A percentile compares a stretch with the other conserved stretches of the same genome.
Conservation (phyloP, 2,329 filamentous ascomycete species). For the Neofusicoccum ribis region DNA sequence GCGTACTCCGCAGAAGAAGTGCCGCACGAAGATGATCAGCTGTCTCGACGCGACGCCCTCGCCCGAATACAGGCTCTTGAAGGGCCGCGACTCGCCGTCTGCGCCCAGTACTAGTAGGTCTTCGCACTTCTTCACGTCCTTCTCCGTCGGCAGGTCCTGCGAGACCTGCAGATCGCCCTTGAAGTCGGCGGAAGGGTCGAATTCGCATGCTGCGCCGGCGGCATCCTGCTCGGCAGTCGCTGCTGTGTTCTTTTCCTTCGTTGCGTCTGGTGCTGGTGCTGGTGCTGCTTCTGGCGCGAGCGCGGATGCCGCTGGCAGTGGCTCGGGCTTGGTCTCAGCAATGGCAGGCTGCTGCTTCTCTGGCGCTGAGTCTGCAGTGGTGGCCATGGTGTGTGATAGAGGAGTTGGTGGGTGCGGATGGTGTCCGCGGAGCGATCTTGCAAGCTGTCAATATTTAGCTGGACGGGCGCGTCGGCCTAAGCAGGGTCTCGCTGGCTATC, state of each 20-base stretch:
- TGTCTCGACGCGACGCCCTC: conserved; percentile 48
- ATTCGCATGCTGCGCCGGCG: conserved; percentile 5
- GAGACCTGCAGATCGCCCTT: conserved; percentile 38
- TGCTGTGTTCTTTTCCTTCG: background rate
- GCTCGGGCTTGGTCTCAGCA: background rate
- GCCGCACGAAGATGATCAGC: conserved; percentile 72
- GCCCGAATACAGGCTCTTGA: conserved; percentile 39
- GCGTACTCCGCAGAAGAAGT: conserved; percentile 79
- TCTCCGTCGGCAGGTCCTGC: conserved; percentile 35
- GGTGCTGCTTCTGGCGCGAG: background rate
- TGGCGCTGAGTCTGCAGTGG: background rate
- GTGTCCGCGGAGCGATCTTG: background rate
- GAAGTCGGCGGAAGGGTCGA: conserved; percentile 32
- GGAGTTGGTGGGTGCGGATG: background rate
- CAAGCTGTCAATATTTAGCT: background rate
- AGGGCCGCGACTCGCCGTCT: conserved; percentile 35
- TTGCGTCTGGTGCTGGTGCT: background rate
- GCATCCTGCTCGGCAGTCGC: background rate
- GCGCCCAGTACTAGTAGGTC: conserved; percentile 39
- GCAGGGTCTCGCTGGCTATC: background rate
- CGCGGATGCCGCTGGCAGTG: background rate
- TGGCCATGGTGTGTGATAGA: background rate
- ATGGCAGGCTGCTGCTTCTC: background rate
- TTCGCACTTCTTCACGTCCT: conserved; percentile 32
- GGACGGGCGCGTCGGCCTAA: background rate